Percentiles rank a stretch among this genome's conserved stretches.
These are phyloP conservation scores for Cymbopogon flexuosus DNA, from an alignment of 202 grass and related monocot species.

Conservation along the genomic window DNA sequence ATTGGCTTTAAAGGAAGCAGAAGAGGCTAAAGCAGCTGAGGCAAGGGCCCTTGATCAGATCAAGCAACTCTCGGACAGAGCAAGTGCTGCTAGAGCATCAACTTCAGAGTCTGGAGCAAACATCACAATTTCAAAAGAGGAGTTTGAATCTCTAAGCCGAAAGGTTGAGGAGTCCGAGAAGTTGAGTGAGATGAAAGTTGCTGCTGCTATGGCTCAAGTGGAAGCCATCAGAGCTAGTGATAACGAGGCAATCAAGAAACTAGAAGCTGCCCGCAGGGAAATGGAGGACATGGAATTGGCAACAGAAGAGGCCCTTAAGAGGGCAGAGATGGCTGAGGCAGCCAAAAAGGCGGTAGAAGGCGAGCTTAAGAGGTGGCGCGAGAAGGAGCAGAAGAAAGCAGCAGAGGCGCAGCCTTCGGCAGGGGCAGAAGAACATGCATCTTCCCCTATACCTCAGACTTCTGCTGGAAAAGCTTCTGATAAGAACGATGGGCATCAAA, in stretches of 20 bases:
- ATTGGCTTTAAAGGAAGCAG: conserved; percentile 74
- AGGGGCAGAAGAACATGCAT: conserved; percentile 47
- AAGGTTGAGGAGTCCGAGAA: conserved; percentile 88
- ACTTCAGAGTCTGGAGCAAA: conserved; percentile 73
- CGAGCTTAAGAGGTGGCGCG: conserved; percentile 79
- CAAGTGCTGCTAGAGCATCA: conserved; percentile 70
- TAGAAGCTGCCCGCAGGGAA: conserved; percentile 74
- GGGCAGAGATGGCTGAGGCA: conserved; percentile 85
- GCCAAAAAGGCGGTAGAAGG: conserved; percentile 90
- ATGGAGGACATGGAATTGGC: conserved; percentile 90
- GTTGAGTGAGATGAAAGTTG: conserved; percentile 93
- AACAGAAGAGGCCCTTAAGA: conserved; percentile 85
- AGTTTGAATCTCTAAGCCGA: conserved; percentile 75
- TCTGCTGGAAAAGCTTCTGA: conserved; percentile 37
- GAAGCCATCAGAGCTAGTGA: conserved; percentile 84
- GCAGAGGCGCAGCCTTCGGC: conserved; percentile 46
- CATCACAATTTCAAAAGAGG: conserved; percentile 93
- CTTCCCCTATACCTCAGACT: conserved; percentile 21
- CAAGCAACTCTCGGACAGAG: conserved; percentile 76
- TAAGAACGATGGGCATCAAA: conserved; percentile 49
- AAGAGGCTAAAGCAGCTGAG: conserved; percentile 89
- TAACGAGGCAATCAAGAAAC: conserved; percentile 77
- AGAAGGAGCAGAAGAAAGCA: conserved; percentile 79
- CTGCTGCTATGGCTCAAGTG: conserved; percentile 83
- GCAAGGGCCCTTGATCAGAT: conserved; percentile 76